Base-by-base conservation (phyloP, 2,329 filamentous ascomycete species). In the Aureobasidium sp. region DNA sequence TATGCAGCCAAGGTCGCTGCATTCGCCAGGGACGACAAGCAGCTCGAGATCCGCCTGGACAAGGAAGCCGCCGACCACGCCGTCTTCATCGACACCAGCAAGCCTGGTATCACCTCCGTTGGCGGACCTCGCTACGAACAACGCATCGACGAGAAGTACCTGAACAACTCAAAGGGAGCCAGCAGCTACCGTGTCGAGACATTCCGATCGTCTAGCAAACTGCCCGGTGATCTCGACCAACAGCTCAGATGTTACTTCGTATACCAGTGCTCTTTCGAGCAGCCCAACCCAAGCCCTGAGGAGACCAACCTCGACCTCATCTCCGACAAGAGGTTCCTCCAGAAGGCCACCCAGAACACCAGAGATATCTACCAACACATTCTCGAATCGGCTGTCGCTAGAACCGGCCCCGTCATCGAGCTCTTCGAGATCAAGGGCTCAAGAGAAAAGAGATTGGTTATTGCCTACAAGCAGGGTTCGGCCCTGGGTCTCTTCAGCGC, bases 171-270 rank as follows among this genome's bases (percentile, higher is more conserved):
- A 38, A 86, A 78, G 58, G 75, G 83, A 27, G 81, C 80, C 68
- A 86, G 87, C 72, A 84, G 84, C 67, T 99, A 95, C 79, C 89
- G 94, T 57, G 90, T 99, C 35, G 94, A 99, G 81, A 96, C 93
- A 23, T 99, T 99, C 84, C 87, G 94, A 64, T 96, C 94, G 2
- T 87, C 89, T 3, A 92, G 88, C 64, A 84, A 87, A 33, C 80
- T 97, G 43, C 89, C 89, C 9, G 81, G 84, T 46, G 82, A 84
- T 63, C 86, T 87, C 60, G 87, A 91, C 69, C 86, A 93, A 61
- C 90, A 93, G 59, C 80, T 99, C 60, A 88, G 94, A 64, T 99
- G 94, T 79, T 99, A 99, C 79, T 99, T 99, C 72, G 91, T 99
- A 67, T 99, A 99, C 79, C 90, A 96, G 75, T 96, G 93, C 75